Base-by-base conservation (phyloP, 495 filamentous ascomycete species). In the Hypoxylon lienhwacheense region DNA sequence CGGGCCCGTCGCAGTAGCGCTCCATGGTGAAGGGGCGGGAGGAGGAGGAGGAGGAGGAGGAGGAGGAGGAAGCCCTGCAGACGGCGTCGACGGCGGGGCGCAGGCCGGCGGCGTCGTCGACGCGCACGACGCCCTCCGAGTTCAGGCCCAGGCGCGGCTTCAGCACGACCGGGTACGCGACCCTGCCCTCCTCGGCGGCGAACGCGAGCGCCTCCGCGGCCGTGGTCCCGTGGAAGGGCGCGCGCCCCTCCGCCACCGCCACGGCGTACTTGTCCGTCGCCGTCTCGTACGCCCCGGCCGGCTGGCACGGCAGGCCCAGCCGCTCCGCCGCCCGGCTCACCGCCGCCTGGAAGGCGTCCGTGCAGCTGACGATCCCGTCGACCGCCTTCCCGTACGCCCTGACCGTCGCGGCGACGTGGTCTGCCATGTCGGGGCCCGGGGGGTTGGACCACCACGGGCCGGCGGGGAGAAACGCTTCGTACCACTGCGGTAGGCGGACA, bases 261-360 rank as follows among this genome's bases (percentile, higher is more conserved):
- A 74, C 70, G 22, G 42, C 53, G 21, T 73, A 70, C 49, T 79
- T 79, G 61, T 77, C 68, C 16, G 70, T 70, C 5, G 72, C 69
- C 8, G 54, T 70, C 26, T 70, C 64, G 47, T 66, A 76, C n/a
- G 74, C 68, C 4, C 66, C 63, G 2, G 65, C 52, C 0, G 64
- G 66, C 32, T 56, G 63, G 2, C 60, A 64, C 0, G 69, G 71
- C 1, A 78, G 59, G 0, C 65, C 64, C 1, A 75, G 58, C 1
- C 52, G 41, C 16, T 66, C 37, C 5, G 70, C 70, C 19, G 67
- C 69, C 7, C 51, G 42, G 47, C 68, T 71, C 12, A 71, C 66
- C 1, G 66, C 55, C 22, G 66, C 70, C 37, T 72, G 70, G 47
- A 72, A 67, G 20, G 71, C 69, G 39, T 75, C 72, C 2, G 67